Evolutionary conservation across 148 eudicot species (phyloP), one percentile per base, ranked within the genome.

Genomic region (Cornus suecica): DNA sequence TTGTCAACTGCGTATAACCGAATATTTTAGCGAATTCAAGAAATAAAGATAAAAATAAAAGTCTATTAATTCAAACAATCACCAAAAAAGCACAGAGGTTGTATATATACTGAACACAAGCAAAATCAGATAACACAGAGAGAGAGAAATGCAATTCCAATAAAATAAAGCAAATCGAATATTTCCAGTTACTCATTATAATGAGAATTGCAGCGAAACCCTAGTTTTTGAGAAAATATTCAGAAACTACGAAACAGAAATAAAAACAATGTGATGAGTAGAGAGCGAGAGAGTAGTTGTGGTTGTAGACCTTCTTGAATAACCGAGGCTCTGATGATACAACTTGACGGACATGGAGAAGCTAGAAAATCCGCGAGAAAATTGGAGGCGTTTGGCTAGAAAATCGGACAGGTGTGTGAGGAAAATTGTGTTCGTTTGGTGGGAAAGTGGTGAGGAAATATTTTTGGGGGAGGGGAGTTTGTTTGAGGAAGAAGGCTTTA

Each of bases 341-440:
- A 82, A 65, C 66, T 82, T 84, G 73, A 86, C 72, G 28, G 91
- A 84, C 91, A 88, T 88, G n/a, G 66, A 48, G 22, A 2, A 37
- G 67, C 22, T 41, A 32, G 30, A 51, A 30, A 52, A 48, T 20
- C 61, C 26, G 18, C 4, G 30, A 22, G n/a, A 62, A 54, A 16
- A 45, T 68, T 68, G 51, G 62, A 42, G 30, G 15, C 24, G 64
- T 16, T 69, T 58, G 23, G 31, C 73, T 24, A 10, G 48, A 56
- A 76, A 42, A 22, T 20, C 60, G 42, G 42, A 8, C 9, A 6
- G 42, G 42, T 37, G 9, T 37, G 42, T 8, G 42, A 37, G 2
- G 24, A 11, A n/a, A 3, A 3, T 25, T n/a, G 5, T 61, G n/a
- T 9, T 23, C 18, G 54, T 13, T 32, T 7, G 26, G 29, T 20